Evolutionary conservation across 2,329 filamentous ascomycete genomes (phyloP).

Genomic region (Talaromyces sp.): DNA sequence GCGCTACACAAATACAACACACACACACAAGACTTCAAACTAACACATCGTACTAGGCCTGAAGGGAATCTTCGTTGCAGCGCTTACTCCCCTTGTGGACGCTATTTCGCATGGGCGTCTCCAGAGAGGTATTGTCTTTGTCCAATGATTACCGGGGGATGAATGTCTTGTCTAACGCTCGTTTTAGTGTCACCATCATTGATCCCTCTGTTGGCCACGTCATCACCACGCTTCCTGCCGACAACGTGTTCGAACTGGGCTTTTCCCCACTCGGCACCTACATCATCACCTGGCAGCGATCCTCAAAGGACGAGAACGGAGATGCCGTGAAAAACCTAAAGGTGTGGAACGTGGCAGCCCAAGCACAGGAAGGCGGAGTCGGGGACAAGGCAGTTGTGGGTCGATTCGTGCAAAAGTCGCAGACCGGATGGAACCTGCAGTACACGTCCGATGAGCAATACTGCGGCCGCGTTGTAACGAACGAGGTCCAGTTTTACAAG

Average conservation of each 20-base stretch:
- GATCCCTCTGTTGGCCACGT: conserved; percentile 73
- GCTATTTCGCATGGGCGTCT: conserved; percentile 93
- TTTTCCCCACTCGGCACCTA: conserved; percentile 92
- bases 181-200: conserved; percentile 67
- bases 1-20: conserved; percentile 1
- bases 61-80: conserved; percentile 94
- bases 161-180: neutral
- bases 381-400: conserved; percentile 71
- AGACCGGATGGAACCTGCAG: conserved; percentile 95
- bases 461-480: conserved; percentile 89
- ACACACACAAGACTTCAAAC: neutral
- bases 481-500: conserved; percentile 96
- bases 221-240: conserved; percentile 68
- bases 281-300: conserved; percentile 94
- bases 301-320: conserved; percentile 85
- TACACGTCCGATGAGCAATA: conserved; percentile 92
- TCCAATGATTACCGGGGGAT: neutral
- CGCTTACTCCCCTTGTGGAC: conserved; percentile 91
- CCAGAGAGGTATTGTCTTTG: conserved; percentile 58
- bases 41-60: conserved; percentile 51
- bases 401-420: conserved; percentile 90
- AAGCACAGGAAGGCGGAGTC: conserved; percentile 49
- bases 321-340: conserved; percentile 96
- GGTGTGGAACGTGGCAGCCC: conserved; percentile 83
- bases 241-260: conserved; percentile 87